Conservation (phyloP, 2,329 filamentous ascomycete species). For the Lecanicillium sp. region DNA sequence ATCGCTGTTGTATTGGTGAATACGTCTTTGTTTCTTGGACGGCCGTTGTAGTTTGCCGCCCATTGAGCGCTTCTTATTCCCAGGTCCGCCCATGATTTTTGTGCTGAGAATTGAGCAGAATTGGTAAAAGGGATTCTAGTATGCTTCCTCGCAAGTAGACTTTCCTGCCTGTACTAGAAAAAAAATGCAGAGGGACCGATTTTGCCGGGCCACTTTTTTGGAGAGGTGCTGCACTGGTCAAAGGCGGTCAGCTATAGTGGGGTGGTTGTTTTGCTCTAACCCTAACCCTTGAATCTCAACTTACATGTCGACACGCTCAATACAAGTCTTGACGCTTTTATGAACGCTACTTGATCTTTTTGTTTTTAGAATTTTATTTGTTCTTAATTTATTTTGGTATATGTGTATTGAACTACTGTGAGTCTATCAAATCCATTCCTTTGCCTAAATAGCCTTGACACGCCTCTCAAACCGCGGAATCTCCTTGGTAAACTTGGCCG, state of each 20-base stretch:
- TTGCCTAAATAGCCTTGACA: conserved; percentile 5
- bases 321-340: too few species aligned
- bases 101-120: neutral
- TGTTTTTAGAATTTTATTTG: neutral
- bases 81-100: conserved; percentile 22
- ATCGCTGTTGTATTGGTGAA: conserved; percentile 43
- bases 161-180: too few species aligned
- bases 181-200: conserved; percentile 3
- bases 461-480: conserved; percentile 13
- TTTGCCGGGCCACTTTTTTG: neutral
- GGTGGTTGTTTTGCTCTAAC: neutral
- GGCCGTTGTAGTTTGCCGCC: conserved; percentile 28
- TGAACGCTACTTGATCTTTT: too few species aligned
- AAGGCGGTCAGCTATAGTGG: neutral
- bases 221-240: neutral
- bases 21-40: conserved; percentile 44
- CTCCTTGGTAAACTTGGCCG: conserved; percentile 27
- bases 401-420: too few species aligned
- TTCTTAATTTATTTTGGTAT: neutral
- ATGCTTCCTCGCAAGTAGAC: too few species aligned
- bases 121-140: neutral
- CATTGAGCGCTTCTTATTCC: conserved; percentile 24
- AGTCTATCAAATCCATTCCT: too few species aligned
- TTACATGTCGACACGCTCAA: too few species aligned
- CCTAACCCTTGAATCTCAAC: too few species aligned